These are phyloP conservation scores for Mortierella hygrophila DNA, from an alignment of 192 early-diverging fungal species.

Conservation along the genomic window DNA sequence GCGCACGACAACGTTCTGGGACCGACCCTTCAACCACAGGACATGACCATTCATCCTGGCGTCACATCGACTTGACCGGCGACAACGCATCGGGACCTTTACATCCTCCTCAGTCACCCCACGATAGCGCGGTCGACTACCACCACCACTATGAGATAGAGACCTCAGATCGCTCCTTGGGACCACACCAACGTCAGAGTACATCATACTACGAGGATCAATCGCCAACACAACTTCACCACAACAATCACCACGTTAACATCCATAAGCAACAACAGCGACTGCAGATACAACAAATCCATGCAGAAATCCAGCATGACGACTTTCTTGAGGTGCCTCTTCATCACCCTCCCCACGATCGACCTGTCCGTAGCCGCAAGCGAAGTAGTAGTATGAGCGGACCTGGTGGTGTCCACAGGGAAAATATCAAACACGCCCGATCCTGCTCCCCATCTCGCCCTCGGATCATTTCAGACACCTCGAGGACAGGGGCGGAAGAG, in stretches of 20 bases:
- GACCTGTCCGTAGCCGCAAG: slow-evolving; percentile 10
- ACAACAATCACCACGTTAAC: background rate
- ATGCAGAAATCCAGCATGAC: background rate
- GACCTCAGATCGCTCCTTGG: background rate
- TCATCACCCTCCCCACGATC: background rate
- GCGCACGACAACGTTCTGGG: background rate
- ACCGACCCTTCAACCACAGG: background rate
- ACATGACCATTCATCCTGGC: slow-evolving; percentile 1
- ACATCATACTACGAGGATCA: background rate
- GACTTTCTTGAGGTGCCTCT: background rate
- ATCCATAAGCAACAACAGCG: background rate
- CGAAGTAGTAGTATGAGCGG: slow-evolving; percentile 28
- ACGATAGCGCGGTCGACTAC: background rate
- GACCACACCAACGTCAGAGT: background rate
- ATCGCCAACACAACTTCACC: background rate
- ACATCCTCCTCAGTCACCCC: background rate
- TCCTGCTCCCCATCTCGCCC: slow-evolving; percentile 25
- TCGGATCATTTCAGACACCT: background rate
- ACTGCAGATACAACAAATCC: background rate
- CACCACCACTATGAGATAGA: background rate
- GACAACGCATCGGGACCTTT: background rate
- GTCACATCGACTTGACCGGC: background rate
- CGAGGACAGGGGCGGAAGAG: background rate
- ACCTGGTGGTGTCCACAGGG: slow-evolving; percentile 15
- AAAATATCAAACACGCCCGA: slow-evolving; percentile 22